A percentile compares a stretch with the other conserved stretches of the same genome.
Conservation (phyloP, 495 filamentous ascomycete species). For the Trypethelium eluteriae region DNA sequence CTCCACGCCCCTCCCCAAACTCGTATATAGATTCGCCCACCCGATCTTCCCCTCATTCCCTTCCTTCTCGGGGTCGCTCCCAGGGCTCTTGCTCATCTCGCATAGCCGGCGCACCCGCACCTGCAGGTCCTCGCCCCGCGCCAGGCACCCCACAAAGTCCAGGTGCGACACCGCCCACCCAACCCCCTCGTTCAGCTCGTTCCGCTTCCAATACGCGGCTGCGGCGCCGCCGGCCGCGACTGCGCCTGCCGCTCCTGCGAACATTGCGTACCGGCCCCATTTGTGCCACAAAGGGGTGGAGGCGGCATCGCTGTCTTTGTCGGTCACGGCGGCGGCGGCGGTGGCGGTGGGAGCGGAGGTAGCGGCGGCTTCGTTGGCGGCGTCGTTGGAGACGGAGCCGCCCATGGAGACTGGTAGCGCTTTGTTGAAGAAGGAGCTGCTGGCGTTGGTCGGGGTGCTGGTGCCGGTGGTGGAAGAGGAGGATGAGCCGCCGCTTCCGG, state of each 20-base stretch:
- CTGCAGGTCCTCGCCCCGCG: conserved; percentile 66
- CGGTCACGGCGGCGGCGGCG: not conserved
- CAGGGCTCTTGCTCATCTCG: not conserved
- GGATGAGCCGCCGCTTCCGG: conserved; percentile 14
- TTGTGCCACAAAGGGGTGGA: conserved; percentile 53
- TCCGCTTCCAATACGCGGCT: conserved; percentile 75
- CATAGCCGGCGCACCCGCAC: conserved; percentile 44
- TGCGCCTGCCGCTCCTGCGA: conserved; percentile 73
- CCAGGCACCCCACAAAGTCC: conserved; percentile 88
- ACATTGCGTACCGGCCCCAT: conserved; percentile 79
- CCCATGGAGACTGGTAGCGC: conserved; percentile 28
- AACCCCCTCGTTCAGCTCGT: conserved; percentile 63
- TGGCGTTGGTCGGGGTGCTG: conserved; percentile 17
- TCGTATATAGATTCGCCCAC: conserved; percentile 76
- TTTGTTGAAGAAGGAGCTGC: conserved; percentile 15
- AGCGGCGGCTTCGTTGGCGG: conserved; percentile 25
- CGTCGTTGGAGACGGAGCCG: conserved; percentile 27
- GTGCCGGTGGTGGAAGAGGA: conserved; percentile 13
- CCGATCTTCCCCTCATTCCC: conserved; percentile 51
- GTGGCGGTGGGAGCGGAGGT: not conserved
- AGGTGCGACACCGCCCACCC: conserved; percentile 83
- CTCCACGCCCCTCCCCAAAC: conserved; percentile 54
- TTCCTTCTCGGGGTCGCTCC: conserved; percentile 47
- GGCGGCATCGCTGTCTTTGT: conserved; percentile 38
- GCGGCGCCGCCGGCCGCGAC: conserved; percentile 75